Conservation (phyloP, 805 yeast genomes). For the Candida railenensis region DNA sequence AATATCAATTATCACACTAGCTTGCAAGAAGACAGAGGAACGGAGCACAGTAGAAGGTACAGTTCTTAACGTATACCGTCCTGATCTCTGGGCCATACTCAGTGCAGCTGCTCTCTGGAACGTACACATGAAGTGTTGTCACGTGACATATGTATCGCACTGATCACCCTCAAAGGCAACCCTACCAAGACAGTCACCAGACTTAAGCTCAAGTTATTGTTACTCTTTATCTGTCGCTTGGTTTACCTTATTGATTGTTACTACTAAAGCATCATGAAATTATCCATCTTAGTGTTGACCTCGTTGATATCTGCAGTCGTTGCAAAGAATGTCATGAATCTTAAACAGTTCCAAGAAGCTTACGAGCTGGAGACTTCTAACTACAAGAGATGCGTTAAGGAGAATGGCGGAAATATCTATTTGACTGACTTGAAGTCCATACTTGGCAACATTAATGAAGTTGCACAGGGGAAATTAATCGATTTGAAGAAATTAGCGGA, state of each 20-base stretch:
- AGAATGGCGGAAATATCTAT: not conserved
- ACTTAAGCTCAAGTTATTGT: too few species aligned
- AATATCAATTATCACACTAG: not conserved
- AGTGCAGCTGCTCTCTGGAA: too few species aligned
- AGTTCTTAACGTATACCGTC: too few species aligned
- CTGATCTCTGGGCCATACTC: too few species aligned
- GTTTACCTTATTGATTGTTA: too few species aligned
- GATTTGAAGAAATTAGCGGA: not conserved
- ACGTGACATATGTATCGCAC: too few species aligned
- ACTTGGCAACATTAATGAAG: not conserved
- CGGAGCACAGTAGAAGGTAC: too few species aligned
- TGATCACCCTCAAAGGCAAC: too few species aligned
- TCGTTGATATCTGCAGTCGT: not conserved
- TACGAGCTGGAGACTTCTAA: not conserved
- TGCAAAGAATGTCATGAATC: slow-evolving; percentile 13
- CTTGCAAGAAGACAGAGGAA: not conserved
- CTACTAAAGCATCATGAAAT: slow-evolving; percentile 5
- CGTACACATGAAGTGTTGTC: too few species aligned
- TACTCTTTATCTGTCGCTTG: too few species aligned
- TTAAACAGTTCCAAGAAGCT: not conserved
- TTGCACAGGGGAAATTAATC: not conserved
- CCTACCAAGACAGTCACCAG: too few species aligned
- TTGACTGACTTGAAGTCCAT: not conserved
- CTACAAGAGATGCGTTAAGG: not conserved
- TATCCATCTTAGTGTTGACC: slow-evolving; percentile 1